These are phyloP conservation scores for Verticillium albo-atrum DNA, from an alignment of 2,329 filamentous ascomycete genomes.

Conservation along the genomic window DNA sequence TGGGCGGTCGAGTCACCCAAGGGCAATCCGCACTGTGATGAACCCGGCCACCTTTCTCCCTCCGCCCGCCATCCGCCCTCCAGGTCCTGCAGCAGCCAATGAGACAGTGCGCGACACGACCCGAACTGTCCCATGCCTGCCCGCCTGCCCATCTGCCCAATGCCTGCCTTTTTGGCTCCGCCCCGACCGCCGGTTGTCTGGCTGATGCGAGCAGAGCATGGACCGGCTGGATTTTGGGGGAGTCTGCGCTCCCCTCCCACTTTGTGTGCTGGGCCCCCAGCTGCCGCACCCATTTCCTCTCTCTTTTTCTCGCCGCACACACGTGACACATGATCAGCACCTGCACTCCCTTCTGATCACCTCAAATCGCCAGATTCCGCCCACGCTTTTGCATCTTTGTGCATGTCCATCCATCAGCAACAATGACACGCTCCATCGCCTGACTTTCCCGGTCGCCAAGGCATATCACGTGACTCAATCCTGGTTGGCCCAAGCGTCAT, in stretches of 20 bases:
- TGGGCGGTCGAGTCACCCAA: not conserved
- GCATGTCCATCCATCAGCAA: not conserved
- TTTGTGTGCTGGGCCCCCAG: not conserved
- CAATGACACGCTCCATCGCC: not conserved
- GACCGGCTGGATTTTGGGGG: conserved; percentile 3
- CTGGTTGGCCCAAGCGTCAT: not conserved
- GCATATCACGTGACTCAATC: not conserved
- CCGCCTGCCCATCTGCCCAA: not conserved
- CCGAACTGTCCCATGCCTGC: not conserved
- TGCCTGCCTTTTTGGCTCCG: not conserved
- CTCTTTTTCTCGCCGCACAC: not conserved
- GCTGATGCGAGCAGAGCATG: conserved; percentile 1
- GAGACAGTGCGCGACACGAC: not conserved
- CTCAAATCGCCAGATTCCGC: not conserved
- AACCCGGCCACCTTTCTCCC: not conserved
- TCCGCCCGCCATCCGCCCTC: not conserved
- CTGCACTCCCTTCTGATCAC: not conserved
- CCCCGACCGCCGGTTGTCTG: conserved; percentile 1
- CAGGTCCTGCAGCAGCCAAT: not conserved
- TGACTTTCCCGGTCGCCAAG: not conserved
- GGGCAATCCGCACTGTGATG: not conserved
- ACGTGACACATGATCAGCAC: not conserved
- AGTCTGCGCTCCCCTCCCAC: conserved; percentile 3
- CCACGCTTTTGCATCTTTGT: not conserved
- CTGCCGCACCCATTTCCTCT: not conserved